These are phyloP conservation scores for Penicillium mononematosum DNA, from an alignment of 495 filamentous ascomycete species.

Conservation along the genomic window DNA sequence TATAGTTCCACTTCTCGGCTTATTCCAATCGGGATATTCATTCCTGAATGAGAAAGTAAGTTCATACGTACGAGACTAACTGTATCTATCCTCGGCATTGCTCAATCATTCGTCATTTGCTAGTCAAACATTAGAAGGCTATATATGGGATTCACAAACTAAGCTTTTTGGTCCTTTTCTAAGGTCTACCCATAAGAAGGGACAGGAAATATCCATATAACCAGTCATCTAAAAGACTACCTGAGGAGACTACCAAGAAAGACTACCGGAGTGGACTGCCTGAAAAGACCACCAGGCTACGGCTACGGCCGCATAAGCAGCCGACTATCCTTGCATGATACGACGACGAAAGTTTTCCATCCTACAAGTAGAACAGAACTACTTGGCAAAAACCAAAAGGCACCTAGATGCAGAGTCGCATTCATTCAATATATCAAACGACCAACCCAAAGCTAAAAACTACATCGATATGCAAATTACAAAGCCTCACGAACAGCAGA, in stretches of 20 bases:
- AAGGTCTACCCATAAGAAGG: too few relatives aligned
- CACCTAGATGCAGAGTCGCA: background rate
- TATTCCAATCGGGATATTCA: conserved; percentile 3
- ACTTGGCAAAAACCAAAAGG: background rate
- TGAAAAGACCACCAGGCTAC: too few relatives aligned
- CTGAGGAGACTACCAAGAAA: too few relatives aligned
- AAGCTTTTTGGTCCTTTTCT: too few relatives aligned
- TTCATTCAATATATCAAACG: background rate
- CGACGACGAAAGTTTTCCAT: background rate
- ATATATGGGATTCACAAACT: too few relatives aligned
- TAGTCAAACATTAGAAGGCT: background rate
- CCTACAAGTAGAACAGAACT: background rate
- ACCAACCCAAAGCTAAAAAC: conserved; percentile 3
- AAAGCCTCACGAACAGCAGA: conserved; percentile 37
- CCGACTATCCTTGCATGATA: background rate
- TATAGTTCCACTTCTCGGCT: background rate
- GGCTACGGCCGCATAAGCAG: too few relatives aligned
- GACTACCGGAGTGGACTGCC: too few relatives aligned
- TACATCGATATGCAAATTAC: conserved; percentile 9
- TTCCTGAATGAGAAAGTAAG: background rate
- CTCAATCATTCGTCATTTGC: background rate
- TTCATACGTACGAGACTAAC: background rate
- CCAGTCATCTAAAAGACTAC: too few relatives aligned
- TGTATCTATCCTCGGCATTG: background rate
- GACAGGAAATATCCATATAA: too few relatives aligned